Evolutionary conservation across 345 rosid genomes (phyloP).

Genomic region (Linum usitatissimum): DNA sequence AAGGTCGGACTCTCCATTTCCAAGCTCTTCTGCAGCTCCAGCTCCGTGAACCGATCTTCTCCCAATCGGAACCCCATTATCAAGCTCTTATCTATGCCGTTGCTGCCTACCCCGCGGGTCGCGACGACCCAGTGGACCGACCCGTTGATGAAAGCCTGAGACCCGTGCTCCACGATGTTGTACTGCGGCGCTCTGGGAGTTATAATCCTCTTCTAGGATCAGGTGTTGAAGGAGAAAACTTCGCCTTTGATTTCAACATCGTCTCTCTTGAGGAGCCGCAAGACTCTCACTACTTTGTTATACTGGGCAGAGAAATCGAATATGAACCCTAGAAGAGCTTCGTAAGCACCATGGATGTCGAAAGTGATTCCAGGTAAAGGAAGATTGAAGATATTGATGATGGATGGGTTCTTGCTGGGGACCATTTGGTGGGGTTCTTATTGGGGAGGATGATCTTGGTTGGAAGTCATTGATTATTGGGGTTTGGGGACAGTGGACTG

Average conservation of each 20-base stretch:
- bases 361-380: not conserved
- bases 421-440: slow-evolving; percentile 80
- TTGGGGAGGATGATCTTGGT: slow-evolving; percentile 71
- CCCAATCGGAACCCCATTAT: not conserved
- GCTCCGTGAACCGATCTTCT: not conserved
- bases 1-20: not conserved
- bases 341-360: not conserved
- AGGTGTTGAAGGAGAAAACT: not conserved
- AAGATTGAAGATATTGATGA: not conserved
- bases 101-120: not conserved
- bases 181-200: not conserved
- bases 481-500: slow-evolving; percentile 12
- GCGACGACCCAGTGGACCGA: slow-evolving; percentile 2
- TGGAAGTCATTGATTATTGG: slow-evolving; percentile 23
- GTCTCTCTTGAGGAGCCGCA: not conserved
- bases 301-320: not conserved
- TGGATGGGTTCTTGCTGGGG: slow-evolving; percentile 38
- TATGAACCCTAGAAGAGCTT: not conserved
- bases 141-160: slow-evolving; percentile 10
- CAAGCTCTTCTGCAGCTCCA: slow-evolving; percentile 4
- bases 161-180: not conserved
- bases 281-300: slow-evolving; percentile 7
- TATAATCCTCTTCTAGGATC: slow-evolving; percentile 4
- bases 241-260: not conserved
- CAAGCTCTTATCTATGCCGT: not conserved